Evolutionary conservation across 2,329 filamentous ascomycete genomes (phyloP).

Genomic region (Pseudogymnoascus sp.): DNA sequence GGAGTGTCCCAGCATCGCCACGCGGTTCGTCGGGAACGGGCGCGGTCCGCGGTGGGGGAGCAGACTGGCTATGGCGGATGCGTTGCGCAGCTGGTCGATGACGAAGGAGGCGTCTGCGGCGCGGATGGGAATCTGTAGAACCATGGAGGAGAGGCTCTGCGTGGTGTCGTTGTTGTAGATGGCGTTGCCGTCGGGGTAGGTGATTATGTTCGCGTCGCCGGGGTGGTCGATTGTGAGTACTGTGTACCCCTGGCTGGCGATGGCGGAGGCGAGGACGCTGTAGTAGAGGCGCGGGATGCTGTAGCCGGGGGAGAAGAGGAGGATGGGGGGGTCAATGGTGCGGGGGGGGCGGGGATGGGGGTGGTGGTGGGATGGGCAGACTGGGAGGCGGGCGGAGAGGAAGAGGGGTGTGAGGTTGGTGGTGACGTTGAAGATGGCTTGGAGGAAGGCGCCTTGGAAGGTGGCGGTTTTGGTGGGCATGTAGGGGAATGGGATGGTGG

Average conservation of each 20-base stretch:
- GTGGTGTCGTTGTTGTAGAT: slow-evolving; percentile 15
- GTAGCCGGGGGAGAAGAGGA: slow-evolving; percentile 23
- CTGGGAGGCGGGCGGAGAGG: slow-evolving; percentile 9
- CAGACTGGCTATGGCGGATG: slow-evolving; percentile 12
- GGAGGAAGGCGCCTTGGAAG: background rate
- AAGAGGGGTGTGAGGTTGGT: slow-evolving; percentile 6
- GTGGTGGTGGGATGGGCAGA: slow-evolving; percentile 6
- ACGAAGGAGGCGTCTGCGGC: slow-evolving; percentile 26
- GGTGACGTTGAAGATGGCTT: background rate
- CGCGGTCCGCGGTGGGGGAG: slow-evolving; percentile 1
- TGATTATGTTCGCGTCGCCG: slow-evolving; percentile 32
- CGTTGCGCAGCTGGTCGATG: slow-evolving; percentile 17
- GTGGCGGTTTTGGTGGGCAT: background rate
- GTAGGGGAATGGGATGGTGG: background rate
- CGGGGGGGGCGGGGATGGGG: no score
- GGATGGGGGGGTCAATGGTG: background rate
- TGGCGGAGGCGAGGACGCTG: slow-evolving; percentile 17
- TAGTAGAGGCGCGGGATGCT: slow-evolving; percentile 20
- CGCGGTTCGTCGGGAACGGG: slow-evolving; percentile 9
- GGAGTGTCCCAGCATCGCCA: slow-evolving; percentile 25
- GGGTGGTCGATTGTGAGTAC: slow-evolving; percentile 37
- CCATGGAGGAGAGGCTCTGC: slow-evolving; percentile 9
- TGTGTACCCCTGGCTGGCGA: slow-evolving; percentile 33
- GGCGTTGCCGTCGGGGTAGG: slow-evolving; percentile 30
- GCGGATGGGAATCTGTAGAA: slow-evolving; percentile 16